phyloP scores from a whole-genome alignment of 805 yeast species.

The Starmerella sp. region DNA sequence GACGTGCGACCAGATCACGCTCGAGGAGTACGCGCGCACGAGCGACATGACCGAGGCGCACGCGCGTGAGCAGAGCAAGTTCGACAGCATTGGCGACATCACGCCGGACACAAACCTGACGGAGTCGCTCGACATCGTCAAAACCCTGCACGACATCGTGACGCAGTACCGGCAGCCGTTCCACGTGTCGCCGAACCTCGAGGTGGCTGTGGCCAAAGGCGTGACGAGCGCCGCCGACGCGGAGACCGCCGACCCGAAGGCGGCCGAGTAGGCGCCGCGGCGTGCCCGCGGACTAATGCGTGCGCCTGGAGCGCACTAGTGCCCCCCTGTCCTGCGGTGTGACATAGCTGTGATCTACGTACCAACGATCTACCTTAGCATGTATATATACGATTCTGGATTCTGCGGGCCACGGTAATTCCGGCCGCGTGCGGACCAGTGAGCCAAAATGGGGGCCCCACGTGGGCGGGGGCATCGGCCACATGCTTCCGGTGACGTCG shows the following conservation, averaged over 20 bases:
- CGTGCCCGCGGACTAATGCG: background rate
- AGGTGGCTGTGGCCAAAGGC: background rate
- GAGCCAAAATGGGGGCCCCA: background rate
- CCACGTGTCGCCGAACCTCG: background rate
- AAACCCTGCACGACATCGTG: background rate
- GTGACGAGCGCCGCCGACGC: background rate
- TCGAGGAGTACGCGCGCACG: slow-evolving; percentile 5
- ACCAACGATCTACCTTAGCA: background rate
- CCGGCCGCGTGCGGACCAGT: background rate
- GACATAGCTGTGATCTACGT: background rate
- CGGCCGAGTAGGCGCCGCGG: background rate
- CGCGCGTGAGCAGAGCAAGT: background rate
- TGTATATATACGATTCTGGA: background rate
- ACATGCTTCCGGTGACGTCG: background rate
- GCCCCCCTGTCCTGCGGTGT: background rate
- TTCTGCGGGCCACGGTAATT: too few relatives aligned
- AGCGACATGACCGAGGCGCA: slow-evolving; percentile 6
- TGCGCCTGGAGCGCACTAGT: background rate
- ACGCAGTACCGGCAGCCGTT: slow-evolving; percentile 3
- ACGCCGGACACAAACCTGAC: background rate
- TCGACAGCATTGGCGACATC: background rate
- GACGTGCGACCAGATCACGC: slow-evolving; percentile 12
- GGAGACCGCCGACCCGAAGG: background rate
- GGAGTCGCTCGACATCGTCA: background rate
- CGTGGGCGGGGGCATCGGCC: background rate